A percentile compares a stretch with the other conserved stretches of the same genome.
phyloP scores from a whole-genome alignment of 768 basidiomycete genomes.

The Trametes villosa region DNA sequence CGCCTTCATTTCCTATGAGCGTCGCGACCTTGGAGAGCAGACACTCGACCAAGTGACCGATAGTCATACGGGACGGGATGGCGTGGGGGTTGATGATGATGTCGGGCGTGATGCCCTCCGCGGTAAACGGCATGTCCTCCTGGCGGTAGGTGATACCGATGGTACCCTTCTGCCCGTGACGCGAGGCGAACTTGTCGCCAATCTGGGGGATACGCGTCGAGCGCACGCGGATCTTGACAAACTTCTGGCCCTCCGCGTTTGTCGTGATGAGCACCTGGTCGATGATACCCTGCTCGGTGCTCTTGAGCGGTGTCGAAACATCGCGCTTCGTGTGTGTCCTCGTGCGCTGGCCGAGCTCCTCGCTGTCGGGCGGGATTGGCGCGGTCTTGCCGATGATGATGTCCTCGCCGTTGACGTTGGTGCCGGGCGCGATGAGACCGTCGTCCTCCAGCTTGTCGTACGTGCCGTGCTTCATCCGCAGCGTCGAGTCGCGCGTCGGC shows the following conservation, averaged over 20 bases:
- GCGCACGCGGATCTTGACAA: constrained; percentile 96
- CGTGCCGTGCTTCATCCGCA: constrained; percentile 97
- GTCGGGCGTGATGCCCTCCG: constrained; percentile 95
- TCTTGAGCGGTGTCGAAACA: constrained; percentile 96
- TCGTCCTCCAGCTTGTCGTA: constrained; percentile 99
- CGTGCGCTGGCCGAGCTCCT: constrained; percentile 96
- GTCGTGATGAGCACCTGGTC: constrained; percentile 98
- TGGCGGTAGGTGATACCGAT: constrained; percentile 99
- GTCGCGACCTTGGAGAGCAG: constrained; percentile 95
- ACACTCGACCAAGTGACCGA: constrained; percentile 99
- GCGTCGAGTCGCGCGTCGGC: constrained; percentile 88
- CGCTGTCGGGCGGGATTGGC: constrained; percentile 93
- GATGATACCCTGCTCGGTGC: constrained; percentile 96
- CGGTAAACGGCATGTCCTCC: constrained; percentile 99
- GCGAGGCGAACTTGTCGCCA: constrained; percentile 99
- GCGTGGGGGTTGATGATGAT: constrained; percentile 99
- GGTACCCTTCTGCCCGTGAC: constrained; percentile 99
- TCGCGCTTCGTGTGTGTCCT: constrained; percentile 91
- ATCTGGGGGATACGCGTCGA: constrained; percentile 97
- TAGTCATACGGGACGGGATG: constrained; percentile 99
- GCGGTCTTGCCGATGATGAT: constrained; percentile 99
- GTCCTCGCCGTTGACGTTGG: constrained; percentile 93
- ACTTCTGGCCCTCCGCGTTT: constrained; percentile 94
- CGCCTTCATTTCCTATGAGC: constrained; percentile 94
- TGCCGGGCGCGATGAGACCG: constrained; percentile 94